Evolutionary conservation across 2,329 filamentous ascomycete genomes (phyloP), one percentile per base, ranked within the genome.

Genomic region (Cytospora piceae): DNA sequence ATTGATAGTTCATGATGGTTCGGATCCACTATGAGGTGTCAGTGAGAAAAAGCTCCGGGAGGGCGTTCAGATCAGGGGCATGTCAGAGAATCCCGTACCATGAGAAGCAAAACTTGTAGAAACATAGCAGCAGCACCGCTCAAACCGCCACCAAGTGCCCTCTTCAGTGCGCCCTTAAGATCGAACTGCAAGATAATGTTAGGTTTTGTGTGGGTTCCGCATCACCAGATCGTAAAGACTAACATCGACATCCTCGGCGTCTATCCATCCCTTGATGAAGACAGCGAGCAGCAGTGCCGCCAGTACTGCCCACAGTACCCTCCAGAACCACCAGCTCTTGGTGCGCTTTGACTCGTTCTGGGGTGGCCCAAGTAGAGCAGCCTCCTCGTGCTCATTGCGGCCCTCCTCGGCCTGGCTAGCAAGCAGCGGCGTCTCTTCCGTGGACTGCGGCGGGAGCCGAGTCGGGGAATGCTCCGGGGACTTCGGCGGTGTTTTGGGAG

Each of bases 1-100:
- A 83, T 66, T 83, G 81, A 54, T 82, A 83, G 71, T 83, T 83
- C 81, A 83, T 83, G 15, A 82, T 80, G 0, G 81, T 83, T 6
- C 81, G 77, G 4, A 83, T 72, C 4, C 81, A 81, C 80, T 82
- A 56, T 2, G 0, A 4, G 1, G 0, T 2, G 32, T 17, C n/a
- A 58, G 31, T 58, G 5, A 14, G 69, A 22, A 56, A 59, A 4
- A 2, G 29, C 20, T n/a, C 4, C 24, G 5, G n/a, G 34, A 8
- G n/a, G 14, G 37, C 8, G 17, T 29, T 42, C 15, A 53, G n/a
- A 12, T 15, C 20, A 17, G 62, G 12, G 31, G 27, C 39, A 51
- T 57, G 22, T 51, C 58, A 57, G 22, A 22, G 20, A 37, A 27
- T 20, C 20, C 5, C 68, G 3, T 74, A 81, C 80, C 81, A 83